Evolutionary conservation across 345 rosid genomes (phyloP), one percentile per base, ranked within the genome.

Genomic region (Odontarrhena argentea): DNA sequence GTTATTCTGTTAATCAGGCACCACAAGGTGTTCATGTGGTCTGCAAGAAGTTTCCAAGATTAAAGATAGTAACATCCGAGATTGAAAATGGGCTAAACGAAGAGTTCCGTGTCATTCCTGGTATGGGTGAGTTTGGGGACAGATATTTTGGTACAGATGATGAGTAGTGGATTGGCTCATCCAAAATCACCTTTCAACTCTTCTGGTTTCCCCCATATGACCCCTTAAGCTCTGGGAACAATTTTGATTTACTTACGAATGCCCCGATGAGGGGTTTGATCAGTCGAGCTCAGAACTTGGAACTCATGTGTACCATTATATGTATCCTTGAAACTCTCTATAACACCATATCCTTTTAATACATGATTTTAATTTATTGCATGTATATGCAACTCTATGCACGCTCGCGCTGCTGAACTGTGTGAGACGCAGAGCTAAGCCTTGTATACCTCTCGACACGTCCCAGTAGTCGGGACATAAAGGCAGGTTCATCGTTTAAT

Each of bases 1-100:
- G 18, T 65, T 24, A 6, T 45, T 56, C 32, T 32, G 24, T 58
- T 68, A 55, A 56, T 48, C 85, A 94, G 97, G 97, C 97, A 77
- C 99, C 99, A 73, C 97, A 91, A 69, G 96, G 99, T 74, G 96
- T 91, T 52, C 97, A 94, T 72, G 86, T 91, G 78, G 99, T 94
- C 60, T 88, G 99, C 88, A 84, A 83, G 81, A 82, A 76, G 52
- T 88, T 85, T 81, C 99, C 97, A 47, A 85, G 95, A 72, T 55
- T 94, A 57, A 90, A 94, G 92, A 90, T 90, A 35, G 97, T 90
- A 74, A 94, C 99, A n/a, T 94, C 99, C 25, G 96, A 94, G 87
- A 90, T 94, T 12, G 99, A 94, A 42, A 80, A 62, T n/a, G 96
- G 97, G 8, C 69, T 94, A 80, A 94, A 90, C 18, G 80, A 86